These are phyloP conservation scores for Mycena belliarum DNA, from an alignment of 768 basidiomycete genomes.

Conservation along the genomic window DNA sequence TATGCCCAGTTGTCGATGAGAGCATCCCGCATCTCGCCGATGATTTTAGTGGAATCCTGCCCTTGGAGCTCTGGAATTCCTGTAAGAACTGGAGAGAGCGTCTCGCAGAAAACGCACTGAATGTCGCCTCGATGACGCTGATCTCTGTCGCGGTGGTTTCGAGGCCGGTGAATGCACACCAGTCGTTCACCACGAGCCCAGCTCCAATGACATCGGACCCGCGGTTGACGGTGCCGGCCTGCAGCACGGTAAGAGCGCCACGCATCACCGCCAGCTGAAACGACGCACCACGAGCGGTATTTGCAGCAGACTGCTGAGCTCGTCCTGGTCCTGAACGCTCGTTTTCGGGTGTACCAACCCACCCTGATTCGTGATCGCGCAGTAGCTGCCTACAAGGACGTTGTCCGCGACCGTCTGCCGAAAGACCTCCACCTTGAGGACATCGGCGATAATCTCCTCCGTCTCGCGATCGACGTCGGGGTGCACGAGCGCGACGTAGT, in stretches of 20 bases:
- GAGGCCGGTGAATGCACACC: slow-evolving; percentile 98
- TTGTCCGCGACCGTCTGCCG: slow-evolving; percentile 96
- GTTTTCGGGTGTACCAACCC: slow-evolving; percentile 98
- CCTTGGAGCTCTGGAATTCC: slow-evolving; percentile 77
- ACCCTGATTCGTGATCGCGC: slow-evolving; percentile 94
- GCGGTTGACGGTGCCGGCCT: slow-evolving; percentile 98
- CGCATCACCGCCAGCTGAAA: neutral
- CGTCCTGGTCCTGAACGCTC: slow-evolving; percentile 95
- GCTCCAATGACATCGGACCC: slow-evolving; percentile 98
- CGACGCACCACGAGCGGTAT: slow-evolving; percentile 87
- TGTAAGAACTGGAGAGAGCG: neutral
- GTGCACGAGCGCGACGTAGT: slow-evolving; percentile 98
- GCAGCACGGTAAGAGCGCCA: neutral
- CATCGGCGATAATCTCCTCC: slow-evolving; percentile 99
- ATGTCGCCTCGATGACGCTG: slow-evolving; percentile 95
- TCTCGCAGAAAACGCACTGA: slow-evolving; percentile 64
- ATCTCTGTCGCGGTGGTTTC: slow-evolving; percentile 99
- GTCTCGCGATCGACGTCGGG: slow-evolving; percentile 98
- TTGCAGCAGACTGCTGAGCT: slow-evolving; percentile 90
- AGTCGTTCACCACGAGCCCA: slow-evolving; percentile 97
- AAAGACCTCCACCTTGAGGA: slow-evolving; percentile 98
- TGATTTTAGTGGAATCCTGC: slow-evolving; percentile 76
- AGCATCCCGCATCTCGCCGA: slow-evolving; percentile 89
- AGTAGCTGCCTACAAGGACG: slow-evolving; percentile 95
- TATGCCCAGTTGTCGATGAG: slow-evolving; percentile 93